phyloP scores from a whole-genome alignment of 1,284 basidiomycete species.

The Rhodotorula sp. region DNA sequence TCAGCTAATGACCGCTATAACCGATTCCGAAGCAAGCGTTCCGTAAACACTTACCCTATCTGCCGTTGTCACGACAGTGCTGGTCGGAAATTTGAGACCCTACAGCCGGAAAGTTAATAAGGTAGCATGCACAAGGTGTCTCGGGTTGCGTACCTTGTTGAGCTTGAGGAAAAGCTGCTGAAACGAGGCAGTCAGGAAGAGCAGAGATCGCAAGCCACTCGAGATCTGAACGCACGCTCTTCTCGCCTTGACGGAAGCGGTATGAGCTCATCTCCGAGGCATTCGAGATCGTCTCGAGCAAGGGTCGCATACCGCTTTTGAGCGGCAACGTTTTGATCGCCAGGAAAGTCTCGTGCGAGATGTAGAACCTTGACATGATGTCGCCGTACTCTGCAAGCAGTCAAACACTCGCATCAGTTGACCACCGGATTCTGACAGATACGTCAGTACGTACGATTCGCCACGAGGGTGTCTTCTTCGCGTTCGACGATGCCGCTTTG shows the following conservation, averaged over 20 bases:
- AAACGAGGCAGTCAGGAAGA: not conserved
- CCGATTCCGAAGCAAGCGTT: not conserved
- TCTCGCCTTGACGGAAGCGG: constrained; percentile 49
- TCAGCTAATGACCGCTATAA: not conserved
- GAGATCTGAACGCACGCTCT: constrained; percentile 40
- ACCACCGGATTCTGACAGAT: not conserved
- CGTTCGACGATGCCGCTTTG: constrained; percentile 36
- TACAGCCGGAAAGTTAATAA: not conserved
- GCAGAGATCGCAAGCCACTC: not conserved
- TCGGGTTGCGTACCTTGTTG: constrained; percentile 27
- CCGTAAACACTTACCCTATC: constrained; percentile 29
- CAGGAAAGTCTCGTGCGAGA: constrained; percentile 39
- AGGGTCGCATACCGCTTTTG: constrained; percentile 30
- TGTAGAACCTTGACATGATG: constrained; percentile 40
- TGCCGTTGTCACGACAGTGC: constrained; percentile 31
- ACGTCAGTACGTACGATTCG: constrained; percentile 14
- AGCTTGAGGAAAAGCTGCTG: constrained; percentile 18
- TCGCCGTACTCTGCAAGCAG: constrained; percentile 29
- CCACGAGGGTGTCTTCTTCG: constrained; percentile 6
- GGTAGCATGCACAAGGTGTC: not conserved
- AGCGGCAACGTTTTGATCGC: constrained; percentile 29
- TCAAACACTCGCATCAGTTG: rapidly evolving
- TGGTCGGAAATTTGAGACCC: constrained; percentile 34
- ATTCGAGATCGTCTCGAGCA: constrained; percentile 42
- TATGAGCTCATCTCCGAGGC: constrained; percentile 47